Evolutionary conservation across 305 asterid species (phyloP).

Genomic region (Rubia occidens): DNA sequence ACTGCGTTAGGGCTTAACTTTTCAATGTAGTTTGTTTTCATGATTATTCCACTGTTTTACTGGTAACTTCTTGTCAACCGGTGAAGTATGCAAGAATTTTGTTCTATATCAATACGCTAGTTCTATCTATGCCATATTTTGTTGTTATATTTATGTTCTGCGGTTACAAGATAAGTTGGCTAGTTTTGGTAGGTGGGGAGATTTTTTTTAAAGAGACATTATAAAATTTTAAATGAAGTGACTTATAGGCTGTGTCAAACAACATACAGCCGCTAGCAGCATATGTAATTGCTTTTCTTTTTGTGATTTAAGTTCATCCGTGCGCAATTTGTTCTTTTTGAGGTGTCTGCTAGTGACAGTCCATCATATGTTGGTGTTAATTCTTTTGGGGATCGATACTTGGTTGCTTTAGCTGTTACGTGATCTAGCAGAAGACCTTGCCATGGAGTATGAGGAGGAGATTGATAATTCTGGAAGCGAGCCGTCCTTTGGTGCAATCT

Average conservation of each 20-base stretch:
- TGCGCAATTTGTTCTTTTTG: neutral
- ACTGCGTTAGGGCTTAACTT: neutral
- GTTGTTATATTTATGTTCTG: neutral
- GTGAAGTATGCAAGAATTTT: neutral
- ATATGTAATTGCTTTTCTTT: neutral
- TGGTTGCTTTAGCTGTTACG: neutral
- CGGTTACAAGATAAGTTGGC: neutral
- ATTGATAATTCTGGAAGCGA: constrained; percentile 36
- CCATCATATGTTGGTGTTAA: neutral
- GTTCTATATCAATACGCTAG: neutral
- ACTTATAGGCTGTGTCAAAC: neutral
- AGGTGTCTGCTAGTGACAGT: neutral
- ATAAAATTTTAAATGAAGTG: neutral
- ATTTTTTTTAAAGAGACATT: too few species aligned
- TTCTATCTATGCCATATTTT: neutral
- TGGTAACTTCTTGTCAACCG: neutral
- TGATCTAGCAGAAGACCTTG: constrained; percentile 9
- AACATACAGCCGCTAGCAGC: neutral
- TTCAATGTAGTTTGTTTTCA: neutral
- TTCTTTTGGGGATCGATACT: neutral
- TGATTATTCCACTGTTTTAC: neutral
- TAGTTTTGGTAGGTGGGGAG: too few species aligned
- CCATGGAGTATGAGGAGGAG: constrained; percentile 45
- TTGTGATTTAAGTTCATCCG: neutral
- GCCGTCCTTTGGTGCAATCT: constrained; percentile 81